A percentile compares a stretch with the other conserved stretches of the same genome.
phyloP scores from a whole-genome alignment of 192 early-diverging fungal species.

The Globomyces pollinis-pini region DNA sequence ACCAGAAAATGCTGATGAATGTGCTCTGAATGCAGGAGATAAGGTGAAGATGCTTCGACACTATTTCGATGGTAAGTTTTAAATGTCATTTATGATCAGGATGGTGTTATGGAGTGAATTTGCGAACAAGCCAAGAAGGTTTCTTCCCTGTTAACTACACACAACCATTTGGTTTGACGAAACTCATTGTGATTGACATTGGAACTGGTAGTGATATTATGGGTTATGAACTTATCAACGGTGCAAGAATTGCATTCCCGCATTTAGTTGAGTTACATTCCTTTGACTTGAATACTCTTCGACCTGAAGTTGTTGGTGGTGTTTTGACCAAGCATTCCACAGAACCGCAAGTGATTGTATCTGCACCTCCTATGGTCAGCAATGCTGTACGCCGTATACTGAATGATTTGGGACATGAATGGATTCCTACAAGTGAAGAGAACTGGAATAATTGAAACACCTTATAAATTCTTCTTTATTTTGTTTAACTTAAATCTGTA shows the following conservation, averaged over 20 bases:
- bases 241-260: constrained; percentile 24
- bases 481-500: too few relatives aligned
- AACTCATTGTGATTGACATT: background rate
- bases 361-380: too few relatives aligned
- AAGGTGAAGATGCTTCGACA: background rate
- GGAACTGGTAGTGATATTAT: constrained; percentile 1
- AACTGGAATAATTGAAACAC: too few relatives aligned
- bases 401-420: too few relatives aligned
- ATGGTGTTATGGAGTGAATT: constrained; percentile 19
- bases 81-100: constrained; percentile 15
- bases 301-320: too few relatives aligned
- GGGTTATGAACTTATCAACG: constrained; percentile 10
- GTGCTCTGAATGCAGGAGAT: background rate
- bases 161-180: background rate
- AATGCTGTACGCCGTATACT: too few relatives aligned
- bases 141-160: background rate
- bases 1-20: background rate
- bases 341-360: too few relatives aligned
- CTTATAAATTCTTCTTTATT: too few relatives aligned
- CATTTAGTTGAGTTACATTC: background rate
- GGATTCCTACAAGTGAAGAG: too few relatives aligned
- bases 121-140: background rate
- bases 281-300: too few relatives aligned
- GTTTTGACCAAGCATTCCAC: too few relatives aligned
- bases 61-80: constrained; percentile 1